Conservation (phyloP, 805 yeast genomes). For the Wickerhamomyces silvicola region DNA sequence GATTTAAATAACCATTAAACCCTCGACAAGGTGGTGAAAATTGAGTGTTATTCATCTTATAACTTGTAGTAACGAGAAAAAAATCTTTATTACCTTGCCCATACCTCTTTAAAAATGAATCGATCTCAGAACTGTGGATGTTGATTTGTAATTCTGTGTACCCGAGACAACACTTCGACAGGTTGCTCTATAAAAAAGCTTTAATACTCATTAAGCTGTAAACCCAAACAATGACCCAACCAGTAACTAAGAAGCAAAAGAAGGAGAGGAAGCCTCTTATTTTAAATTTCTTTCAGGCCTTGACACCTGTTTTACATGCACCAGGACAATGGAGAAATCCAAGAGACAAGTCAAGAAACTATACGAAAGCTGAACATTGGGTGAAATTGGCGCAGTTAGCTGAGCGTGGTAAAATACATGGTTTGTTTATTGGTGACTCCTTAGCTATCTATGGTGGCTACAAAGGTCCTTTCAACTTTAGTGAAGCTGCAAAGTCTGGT, state of each 20-base stretch:
- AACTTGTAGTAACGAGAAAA: no score
- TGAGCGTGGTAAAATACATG: conserved; percentile 30
- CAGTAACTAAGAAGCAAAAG: conserved; percentile 2
- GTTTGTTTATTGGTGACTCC: conserved; percentile 30
- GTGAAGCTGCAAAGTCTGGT: conserved; percentile 25
- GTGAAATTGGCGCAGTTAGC: conserved; percentile 27
- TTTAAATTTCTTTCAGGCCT: conserved; percentile 5
- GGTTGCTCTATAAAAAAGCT: no score
- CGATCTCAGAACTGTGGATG: no score
- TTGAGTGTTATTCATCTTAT: no score
- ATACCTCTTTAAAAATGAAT: no score
- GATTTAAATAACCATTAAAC: no score
- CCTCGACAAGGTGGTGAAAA: no score
- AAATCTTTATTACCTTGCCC: no score
- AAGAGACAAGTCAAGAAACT: conserved; percentile 6
- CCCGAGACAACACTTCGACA: no score
- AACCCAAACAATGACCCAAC: not conserved
- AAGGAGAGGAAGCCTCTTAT: conserved; percentile 2
- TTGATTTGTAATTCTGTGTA: no score
- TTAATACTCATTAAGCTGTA: no score
- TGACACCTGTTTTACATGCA: conserved; percentile 4
- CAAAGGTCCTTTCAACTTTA: conserved; percentile 28
- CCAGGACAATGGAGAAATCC: conserved; percentile 9
- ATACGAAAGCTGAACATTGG: conserved; percentile 25
- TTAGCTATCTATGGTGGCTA: conserved; percentile 32